Conservation (phyloP, 176 grass and related monocot species). For the Carex kokanica region DNA sequence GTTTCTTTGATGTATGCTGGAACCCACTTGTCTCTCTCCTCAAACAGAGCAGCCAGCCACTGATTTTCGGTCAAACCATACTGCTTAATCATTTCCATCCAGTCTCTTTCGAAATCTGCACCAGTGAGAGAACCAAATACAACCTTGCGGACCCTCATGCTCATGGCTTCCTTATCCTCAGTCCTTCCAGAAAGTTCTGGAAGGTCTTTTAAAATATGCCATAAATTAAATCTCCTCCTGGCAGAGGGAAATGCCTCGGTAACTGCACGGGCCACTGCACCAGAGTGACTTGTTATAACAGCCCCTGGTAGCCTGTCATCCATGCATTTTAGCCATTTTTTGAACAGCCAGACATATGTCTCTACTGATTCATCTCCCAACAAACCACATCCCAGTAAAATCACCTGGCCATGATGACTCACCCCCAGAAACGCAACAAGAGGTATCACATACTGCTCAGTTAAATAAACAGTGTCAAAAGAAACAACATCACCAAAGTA, state of each 20-base stretch:
- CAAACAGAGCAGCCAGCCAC: conserved; percentile 69
- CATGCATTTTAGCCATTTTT: conserved; percentile 83
- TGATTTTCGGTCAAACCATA: conserved; percentile 62
- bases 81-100: conserved; percentile 74
- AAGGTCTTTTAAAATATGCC: conserved; percentile 92
- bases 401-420: conserved; percentile 81
- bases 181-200: conserved; percentile 82
- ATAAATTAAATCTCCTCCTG: conserved; percentile 70
- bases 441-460: conserved; percentile 63
- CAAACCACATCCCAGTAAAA: conserved; percentile 79
- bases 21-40: conserved; percentile 74
- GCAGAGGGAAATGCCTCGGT: conserved; percentile 57
- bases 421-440: conserved; percentile 79
- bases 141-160: conserved; percentile 71
- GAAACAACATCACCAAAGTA: conserved; percentile 79
- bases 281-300: conserved; percentile 66
- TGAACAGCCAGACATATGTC: conserved; percentile 77
- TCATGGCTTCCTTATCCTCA: conserved; percentile 77
- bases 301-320: conserved; percentile 72
- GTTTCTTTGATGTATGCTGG: conserved; percentile 76
- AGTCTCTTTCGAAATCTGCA: conserved; percentile 76
- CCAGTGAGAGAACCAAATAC: conserved; percentile 65
- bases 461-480: conserved; percentile 76
- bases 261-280: conserved; percentile 57
- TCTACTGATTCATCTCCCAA: conserved; percentile 72